Conservation (phyloP, 1,139 yeast species). For the Komagataea norvegica region DNA sequence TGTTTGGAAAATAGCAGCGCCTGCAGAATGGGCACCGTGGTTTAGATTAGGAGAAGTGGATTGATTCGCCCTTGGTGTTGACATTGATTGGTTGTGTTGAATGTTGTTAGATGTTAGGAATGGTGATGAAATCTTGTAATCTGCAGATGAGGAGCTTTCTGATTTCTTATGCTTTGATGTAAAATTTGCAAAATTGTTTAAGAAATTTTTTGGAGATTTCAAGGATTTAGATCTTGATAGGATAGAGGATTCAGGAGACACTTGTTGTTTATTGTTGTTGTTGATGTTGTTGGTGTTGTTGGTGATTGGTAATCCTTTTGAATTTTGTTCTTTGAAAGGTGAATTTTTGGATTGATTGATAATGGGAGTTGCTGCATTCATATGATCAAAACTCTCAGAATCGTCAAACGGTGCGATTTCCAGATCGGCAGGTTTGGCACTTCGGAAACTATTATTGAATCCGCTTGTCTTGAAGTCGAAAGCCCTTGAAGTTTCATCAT, state of each 20-base stretch:
- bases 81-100: constrained; percentile 2
- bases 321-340: constrained; percentile 4
- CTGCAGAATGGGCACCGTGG: constrained; percentile 2
- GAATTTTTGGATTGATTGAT: constrained; percentile 2
- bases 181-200: constrained; percentile 25
- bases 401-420: not conserved
- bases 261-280: not conserved
- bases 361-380: not conserved
- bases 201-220: constrained; percentile 32
- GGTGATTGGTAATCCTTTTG: not conserved
- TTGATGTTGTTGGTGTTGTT: too few species aligned
- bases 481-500: too few species aligned
- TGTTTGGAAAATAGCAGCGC: constrained; percentile 38
- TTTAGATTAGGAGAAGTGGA: constrained; percentile 15
- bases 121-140: constrained; percentile 24
- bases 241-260: constrained; percentile 1
- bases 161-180: constrained; percentile 24
- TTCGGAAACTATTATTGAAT: constrained; percentile 1
- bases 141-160: constrained; percentile 20
- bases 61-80: constrained; percentile 6
- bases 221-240: constrained; percentile 26
- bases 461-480: constrained; percentile 7
- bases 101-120: constrained; percentile 14
- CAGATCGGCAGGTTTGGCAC: constrained; percentile 1
- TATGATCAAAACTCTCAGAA: not conserved